Base-by-base conservation (phyloP, 257 asterid species). In the Fraxinus excelsior region DNA sequence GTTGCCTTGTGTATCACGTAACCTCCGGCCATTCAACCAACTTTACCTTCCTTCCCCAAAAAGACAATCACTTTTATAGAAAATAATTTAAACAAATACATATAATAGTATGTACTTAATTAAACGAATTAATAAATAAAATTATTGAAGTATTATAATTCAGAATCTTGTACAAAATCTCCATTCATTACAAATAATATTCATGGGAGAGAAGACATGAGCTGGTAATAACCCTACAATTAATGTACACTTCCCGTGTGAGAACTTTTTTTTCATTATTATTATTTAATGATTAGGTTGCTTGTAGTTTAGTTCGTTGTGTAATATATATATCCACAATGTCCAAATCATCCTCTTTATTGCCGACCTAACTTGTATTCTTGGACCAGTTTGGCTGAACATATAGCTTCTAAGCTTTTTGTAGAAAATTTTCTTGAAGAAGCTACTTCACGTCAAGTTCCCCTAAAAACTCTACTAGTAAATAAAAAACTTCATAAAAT, bases 1-100 rank as follows among this genome's bases (percentile, higher is more conserved):
- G 68, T 58, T 74, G 76, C 29, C 42, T 18, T 10, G 38, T 53
- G 28, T 68, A 80, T 74, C 71, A 79, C 44, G n/a, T 38, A 13
- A 1, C 18, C 19, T 18, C 23, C 18, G 37, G 29, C 64, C 67
- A 72, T 60, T 73, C 78, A 78, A 72, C 72, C 31, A 31, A 74
- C 62, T 75, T 25, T 14, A 25, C 79, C 68, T 80, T 42, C 71
- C 70, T 28, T 71, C 37, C 53, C 35, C 46, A 23, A 34, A 26
- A 46, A 19, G 67, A 32, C 67, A 74, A 74, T 58, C 51, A 79
- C 62, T 56, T 14, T 12, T 4, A 74, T 25, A 9, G 2, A 53
- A 34, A 70, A 70, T n/a, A 42, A 32, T 16, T 6, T 14, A 13
- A 44, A 19, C 64, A 16, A 73, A 23, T 19, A 51, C 10, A 5